Conservation (phyloP, 163 green algal species). For the Prototheca cutis region DNA sequence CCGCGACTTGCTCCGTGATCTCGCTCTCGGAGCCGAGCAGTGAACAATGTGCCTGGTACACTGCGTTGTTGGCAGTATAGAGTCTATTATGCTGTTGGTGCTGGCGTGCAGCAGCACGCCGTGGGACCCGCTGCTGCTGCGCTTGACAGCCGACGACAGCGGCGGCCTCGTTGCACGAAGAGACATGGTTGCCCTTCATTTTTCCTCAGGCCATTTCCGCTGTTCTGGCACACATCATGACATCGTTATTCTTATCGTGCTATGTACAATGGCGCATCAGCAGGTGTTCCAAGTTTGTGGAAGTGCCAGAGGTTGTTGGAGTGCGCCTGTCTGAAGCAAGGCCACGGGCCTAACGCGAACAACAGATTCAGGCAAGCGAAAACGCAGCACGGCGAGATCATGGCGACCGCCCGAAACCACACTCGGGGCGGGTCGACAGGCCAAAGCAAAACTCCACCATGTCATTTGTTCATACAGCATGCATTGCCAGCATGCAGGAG, state of each 20-base stretch:
- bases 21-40: constrained; percentile 23
- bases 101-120: neutral
- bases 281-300: no score
- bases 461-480: neutral
- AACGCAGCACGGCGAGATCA: neutral
- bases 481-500: neutral
- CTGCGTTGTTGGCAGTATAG: neutral
- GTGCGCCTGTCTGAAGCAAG: no score
- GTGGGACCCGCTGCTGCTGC: neutral
- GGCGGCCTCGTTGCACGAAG: no score
- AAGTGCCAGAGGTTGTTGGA: no score
- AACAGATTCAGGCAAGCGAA: neutral
- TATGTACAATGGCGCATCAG: no score
- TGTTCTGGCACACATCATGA: no score
- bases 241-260: no score
- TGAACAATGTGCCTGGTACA: neutral
- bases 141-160: no score
- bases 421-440: neutral
- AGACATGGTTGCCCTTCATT: no score
- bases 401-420: neutral
- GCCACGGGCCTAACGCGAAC: neutral
- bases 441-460: neutral
- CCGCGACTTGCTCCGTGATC: constrained; percentile 21
- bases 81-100: neutral
- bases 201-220: no score